Evolutionary conservation across 1,284 basidiomycete species (phyloP).

Genomic region (Chalciporus sp.): DNA sequence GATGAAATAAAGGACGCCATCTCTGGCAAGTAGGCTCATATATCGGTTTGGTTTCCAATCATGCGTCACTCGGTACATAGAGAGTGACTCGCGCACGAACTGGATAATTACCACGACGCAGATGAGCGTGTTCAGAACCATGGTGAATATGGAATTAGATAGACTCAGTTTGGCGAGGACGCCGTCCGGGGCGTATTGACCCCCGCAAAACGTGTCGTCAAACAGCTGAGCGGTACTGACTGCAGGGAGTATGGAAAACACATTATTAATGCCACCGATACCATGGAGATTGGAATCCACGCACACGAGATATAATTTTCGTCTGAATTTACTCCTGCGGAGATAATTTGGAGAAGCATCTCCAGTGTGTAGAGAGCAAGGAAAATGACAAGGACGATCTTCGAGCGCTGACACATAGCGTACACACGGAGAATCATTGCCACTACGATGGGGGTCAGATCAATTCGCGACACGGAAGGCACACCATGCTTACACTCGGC

Average conservation of each 20-base stretch:
- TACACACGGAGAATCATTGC: not conserved
- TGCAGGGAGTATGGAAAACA: no score
- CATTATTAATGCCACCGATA: no score
- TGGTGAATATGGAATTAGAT: not conserved
- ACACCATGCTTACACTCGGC: not conserved
- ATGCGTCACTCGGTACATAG: not conserved
- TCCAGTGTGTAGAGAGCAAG: not conserved
- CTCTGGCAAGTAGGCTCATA: not conserved
- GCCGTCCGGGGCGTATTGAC: no score
- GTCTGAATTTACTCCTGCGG: not conserved
- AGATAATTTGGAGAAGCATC: not conserved
- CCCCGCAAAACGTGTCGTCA: not conserved
- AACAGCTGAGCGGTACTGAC: no score
- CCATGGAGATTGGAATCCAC: not conserved
- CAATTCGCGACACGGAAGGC: no score
- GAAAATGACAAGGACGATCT: not conserved
- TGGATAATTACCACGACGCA: not conserved
- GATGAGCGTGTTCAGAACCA: not conserved
- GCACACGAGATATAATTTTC: not conserved
- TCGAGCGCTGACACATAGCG: not conserved
- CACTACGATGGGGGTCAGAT: not conserved
- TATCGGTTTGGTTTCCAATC: not conserved
- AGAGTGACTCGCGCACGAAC: not conserved
- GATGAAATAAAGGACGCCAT: not conserved
- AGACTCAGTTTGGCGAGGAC: no score